Evolutionary conservation across 2,329 filamentous ascomycete species (phyloP).

Genomic region (Dactylellina sp.): DNA sequence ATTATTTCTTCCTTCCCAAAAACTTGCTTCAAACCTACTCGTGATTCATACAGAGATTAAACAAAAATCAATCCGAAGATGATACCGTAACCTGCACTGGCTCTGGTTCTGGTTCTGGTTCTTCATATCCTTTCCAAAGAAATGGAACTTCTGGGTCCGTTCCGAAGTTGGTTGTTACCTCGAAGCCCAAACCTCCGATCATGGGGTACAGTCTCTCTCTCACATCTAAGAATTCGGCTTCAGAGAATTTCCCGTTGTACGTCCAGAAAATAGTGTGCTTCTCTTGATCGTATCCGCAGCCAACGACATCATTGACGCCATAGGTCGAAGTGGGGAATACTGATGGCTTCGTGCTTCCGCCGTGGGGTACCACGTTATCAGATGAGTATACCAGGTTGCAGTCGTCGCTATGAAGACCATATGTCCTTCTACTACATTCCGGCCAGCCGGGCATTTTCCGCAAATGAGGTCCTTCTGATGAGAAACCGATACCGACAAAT

Average conservation of each 20-base stretch:
- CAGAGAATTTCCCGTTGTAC: slow-evolving; percentile 17
- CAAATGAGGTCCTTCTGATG: slow-evolving; percentile 12
- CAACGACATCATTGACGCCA: slow-evolving; percentile 14
- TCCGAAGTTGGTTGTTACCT: slow-evolving; percentile 25
- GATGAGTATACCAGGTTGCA: slow-evolving; percentile 2
- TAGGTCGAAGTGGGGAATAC: not conserved
- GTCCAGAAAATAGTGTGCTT: slow-evolving; percentile 35
- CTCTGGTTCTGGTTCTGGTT: not conserved
- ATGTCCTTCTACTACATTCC: not conserved
- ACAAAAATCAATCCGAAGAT: not conserved
- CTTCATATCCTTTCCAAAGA: slow-evolving; percentile 16
- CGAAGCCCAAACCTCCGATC: slow-evolving; percentile 2
- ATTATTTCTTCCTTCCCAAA: slow-evolving; percentile 4
- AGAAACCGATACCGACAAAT: slow-evolving; percentile 7
- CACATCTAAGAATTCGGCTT: slow-evolving; percentile 3
- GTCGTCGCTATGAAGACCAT: slow-evolving; percentile 16
- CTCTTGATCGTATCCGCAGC: slow-evolving; percentile 41
- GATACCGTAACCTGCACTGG: not conserved
- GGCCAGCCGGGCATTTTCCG: slow-evolving; percentile 19
- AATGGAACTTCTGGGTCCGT: slow-evolving; percentile 14
- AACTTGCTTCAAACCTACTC: not conserved
- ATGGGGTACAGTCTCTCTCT: slow-evolving; percentile 27
- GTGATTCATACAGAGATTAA: not conserved
- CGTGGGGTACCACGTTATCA: not conserved
- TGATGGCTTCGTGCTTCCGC: not conserved